Conservation (phyloP, 1,284 basidiomycete species). For the Fomitiporia mediterranea region DNA sequence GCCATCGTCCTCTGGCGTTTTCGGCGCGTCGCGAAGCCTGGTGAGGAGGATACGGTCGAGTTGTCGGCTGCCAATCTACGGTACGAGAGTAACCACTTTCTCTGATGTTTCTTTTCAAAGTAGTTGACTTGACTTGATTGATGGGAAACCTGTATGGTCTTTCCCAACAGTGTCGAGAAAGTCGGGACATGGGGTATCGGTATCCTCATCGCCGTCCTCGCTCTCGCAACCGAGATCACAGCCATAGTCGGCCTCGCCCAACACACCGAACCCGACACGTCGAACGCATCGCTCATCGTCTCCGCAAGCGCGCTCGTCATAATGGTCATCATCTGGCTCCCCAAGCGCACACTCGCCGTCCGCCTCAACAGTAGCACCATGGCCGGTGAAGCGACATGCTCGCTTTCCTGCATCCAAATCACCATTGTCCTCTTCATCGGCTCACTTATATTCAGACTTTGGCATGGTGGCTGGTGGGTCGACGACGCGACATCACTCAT, state of each 20-base stretch:
- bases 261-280: slow-evolving; percentile 35
- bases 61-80: slow-evolving; percentile 15
- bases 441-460: slow-evolving; percentile 33
- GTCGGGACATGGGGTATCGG: slow-evolving; percentile 35
- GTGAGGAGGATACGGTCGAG: slow-evolving; percentile 29
- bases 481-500: slow-evolving; percentile 39
- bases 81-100: background rate
- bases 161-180: slow-evolving; percentile 35
- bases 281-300: slow-evolving; percentile 38
- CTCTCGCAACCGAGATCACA: slow-evolving; percentile 33
- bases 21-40: slow-evolving; percentile 28
- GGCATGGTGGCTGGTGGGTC: slow-evolving; percentile 45
- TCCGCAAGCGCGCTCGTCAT: slow-evolving; percentile 36
- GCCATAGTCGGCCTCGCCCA: slow-evolving; percentile 33
- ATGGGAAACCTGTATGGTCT: no score
- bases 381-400: slow-evolving; percentile 20
- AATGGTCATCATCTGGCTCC: slow-evolving; percentile 39
- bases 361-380: slow-evolving; percentile 38
- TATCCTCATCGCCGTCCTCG: slow-evolving; percentile 33
- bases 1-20: slow-evolving; percentile 42
- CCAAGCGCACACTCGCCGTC: slow-evolving; percentile 40
- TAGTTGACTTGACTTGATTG: no score
- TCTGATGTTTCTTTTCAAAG: background rate
- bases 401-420: slow-evolving; percentile 31
- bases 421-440: slow-evolving; percentile 34